These are phyloP conservation scores for Emmonsia crescens DNA, from an alignment of 2,329 filamentous ascomycete species.

Conservation along the genomic window DNA sequence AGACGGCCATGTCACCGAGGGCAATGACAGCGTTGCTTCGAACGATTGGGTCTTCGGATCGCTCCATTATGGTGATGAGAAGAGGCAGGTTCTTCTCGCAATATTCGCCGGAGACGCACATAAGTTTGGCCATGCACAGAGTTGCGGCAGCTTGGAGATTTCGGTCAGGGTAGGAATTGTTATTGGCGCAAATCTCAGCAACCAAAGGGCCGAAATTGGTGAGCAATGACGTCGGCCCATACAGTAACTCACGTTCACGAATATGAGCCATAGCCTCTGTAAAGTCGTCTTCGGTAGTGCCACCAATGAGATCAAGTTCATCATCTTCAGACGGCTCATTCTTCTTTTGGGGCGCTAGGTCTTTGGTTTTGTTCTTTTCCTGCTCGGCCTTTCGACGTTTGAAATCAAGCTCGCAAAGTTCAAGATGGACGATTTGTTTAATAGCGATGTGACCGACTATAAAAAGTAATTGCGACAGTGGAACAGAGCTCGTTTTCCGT, in stretches of 20 bases:
- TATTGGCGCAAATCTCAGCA: conserved; percentile 87
- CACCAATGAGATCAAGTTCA: conserved; percentile 90
- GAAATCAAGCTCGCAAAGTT: conserved; percentile 95
- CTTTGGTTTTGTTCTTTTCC: conserved; percentile 36
- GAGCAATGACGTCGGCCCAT: conserved; percentile 73
- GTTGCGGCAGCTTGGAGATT: conserved; percentile 89
- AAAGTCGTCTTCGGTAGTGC: conserved; percentile 90
- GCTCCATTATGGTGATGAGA: conserved; percentile 95
- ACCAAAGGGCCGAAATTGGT: conserved; percentile 84
- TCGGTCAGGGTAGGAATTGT: conserved; percentile 80
- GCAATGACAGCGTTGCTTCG: conserved; percentile 95
- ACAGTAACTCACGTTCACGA: conserved; percentile 72
- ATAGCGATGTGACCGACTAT: conserved; percentile 94
- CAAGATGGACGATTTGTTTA: conserved; percentile 96
- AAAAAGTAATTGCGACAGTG: conserved; percentile 82
- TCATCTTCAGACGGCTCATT: conserved; percentile 60
- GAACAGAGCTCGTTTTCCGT: conserved; percentile 57
- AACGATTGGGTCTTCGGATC: conserved; percentile 81
- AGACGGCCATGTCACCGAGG: conserved; percentile 96
- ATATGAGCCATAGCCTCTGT: conserved; percentile 78
- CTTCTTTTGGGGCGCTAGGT: conserved; percentile 35
- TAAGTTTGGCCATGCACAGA: conserved; percentile 89
- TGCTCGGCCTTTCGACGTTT: conserved; percentile 69
- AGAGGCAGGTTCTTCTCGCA: conserved; percentile 87
- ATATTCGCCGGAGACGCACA: conserved; percentile 96